Conservation (phyloP, 306 rosid species). For the Citrullus colocynthis region DNA sequence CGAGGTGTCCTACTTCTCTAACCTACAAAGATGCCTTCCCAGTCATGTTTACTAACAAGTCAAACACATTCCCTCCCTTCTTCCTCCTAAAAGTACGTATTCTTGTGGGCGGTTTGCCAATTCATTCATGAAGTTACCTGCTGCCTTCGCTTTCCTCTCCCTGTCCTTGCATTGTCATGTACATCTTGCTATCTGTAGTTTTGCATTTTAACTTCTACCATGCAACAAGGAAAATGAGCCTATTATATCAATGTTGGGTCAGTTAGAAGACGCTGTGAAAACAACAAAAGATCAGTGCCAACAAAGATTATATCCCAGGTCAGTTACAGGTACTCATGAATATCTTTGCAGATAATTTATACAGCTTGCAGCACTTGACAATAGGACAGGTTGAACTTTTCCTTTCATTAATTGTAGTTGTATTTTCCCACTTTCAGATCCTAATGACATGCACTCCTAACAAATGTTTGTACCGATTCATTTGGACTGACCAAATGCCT, state of each 20-base stretch:
- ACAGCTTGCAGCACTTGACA: conserved; percentile 76
- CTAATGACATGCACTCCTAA: background rate
- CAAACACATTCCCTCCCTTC: background rate
- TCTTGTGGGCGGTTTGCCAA: background rate
- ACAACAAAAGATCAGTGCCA: conserved; percentile 13
- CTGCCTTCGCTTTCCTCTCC: background rate
- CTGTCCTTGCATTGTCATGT: background rate
- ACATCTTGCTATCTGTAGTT: background rate
- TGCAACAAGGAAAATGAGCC: background rate
- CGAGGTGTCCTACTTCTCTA: background rate
- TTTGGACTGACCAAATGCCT: background rate
- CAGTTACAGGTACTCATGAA: conserved; percentile 72
- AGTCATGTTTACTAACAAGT: background rate
- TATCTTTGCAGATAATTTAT: conserved; percentile 71
- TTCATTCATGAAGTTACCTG: background rate
- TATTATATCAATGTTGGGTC: background rate
- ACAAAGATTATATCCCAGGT: conserved; percentile 52
- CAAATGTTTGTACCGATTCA: background rate
- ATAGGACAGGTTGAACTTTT: conserved; percentile 32
- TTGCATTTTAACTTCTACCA: background rate
- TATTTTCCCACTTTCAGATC: background rate
- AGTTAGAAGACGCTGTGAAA: background rate
- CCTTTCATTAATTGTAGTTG: background rate
- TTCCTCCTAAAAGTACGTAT: background rate
- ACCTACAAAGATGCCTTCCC: background rate